phyloP scores from a whole-genome alignment of 140 eudicot species.

The Ambrosia hybrid region DNA sequence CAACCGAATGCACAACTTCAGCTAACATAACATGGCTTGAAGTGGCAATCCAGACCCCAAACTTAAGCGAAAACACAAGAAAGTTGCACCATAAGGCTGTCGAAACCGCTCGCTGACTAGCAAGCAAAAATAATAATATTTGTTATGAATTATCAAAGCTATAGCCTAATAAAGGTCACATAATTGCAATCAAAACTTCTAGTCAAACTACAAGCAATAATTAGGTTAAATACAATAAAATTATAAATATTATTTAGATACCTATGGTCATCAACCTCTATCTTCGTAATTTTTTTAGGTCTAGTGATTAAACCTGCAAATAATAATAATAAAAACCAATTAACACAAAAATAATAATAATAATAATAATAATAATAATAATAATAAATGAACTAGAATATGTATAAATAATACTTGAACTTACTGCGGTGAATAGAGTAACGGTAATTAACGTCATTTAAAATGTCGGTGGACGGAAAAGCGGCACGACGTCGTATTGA shows the following conservation, averaged over 20 bases:
- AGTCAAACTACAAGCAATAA: neutral
- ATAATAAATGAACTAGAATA: neutral
- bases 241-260: slow-evolving; percentile 45
- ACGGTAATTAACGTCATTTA: slow-evolving; percentile 16
- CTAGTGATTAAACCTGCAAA: slow-evolving; percentile 74
- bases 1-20: slow-evolving; percentile 93
- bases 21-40: slow-evolving; percentile 99
- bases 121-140: slow-evolving; percentile 1
- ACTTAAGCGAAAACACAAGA: slow-evolving; percentile 91
- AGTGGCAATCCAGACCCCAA: slow-evolving; percentile 88
- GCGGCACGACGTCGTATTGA: slow-evolving; percentile 12
- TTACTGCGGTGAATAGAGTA: slow-evolving; percentile 44
- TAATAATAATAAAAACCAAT: neutral
- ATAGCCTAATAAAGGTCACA: neutral
- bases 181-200: neutral
- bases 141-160: too few species aligned
- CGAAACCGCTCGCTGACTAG: slow-evolving; percentile 96
- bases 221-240: neutral
- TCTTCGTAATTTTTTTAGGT: slow-evolving; percentile 55
- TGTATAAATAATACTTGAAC: neutral
- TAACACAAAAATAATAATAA: neutral
- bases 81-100: slow-evolving; percentile 97
- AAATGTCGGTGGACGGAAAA: neutral
- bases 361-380: neutral
- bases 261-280: slow-evolving; percentile 83